Evolutionary conservation across 1,139 yeast genomes (phyloP).

Genomic region (Yamadazyma dendronema): DNA sequence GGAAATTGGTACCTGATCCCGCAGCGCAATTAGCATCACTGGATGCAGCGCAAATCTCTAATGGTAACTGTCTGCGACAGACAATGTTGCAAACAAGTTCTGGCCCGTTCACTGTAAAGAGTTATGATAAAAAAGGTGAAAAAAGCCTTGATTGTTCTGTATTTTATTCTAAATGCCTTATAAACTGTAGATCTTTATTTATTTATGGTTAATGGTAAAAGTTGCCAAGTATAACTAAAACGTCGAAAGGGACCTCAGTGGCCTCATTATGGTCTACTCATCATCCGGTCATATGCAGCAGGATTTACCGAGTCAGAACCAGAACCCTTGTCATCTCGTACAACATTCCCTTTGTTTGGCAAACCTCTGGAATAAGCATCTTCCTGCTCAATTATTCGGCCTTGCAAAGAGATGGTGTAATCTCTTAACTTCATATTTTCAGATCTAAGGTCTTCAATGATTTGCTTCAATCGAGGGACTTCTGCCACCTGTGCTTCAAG

Average conservation of each 20-base stretch:
- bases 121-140: no score
- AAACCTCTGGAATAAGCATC: neutral
- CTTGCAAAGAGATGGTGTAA: constrained; percentile 68
- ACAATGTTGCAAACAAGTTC: neutral
- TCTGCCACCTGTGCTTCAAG: constrained; percentile 69
- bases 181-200: no score
- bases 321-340: neutral
- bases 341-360: neutral
- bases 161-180: no score
- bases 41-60: constrained; percentile 1
- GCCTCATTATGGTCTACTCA: no score
- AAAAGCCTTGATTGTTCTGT: no score
- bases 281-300: neutral
- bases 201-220: no score
- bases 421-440: constrained; percentile 75
- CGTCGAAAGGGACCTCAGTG: neutral
- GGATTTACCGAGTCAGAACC: neutral
- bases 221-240: no score
- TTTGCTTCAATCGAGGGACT: constrained; percentile 55
- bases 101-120: no score
- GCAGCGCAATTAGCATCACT: no score
- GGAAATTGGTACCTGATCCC: neutral
- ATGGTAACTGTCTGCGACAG: constrained; percentile 7
- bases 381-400: constrained; percentile 51
- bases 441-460: constrained; percentile 59